phyloP scores from a whole-genome alignment of 2,329 filamentous ascomycete genomes.

The Fusarium kyushuense region DNA sequence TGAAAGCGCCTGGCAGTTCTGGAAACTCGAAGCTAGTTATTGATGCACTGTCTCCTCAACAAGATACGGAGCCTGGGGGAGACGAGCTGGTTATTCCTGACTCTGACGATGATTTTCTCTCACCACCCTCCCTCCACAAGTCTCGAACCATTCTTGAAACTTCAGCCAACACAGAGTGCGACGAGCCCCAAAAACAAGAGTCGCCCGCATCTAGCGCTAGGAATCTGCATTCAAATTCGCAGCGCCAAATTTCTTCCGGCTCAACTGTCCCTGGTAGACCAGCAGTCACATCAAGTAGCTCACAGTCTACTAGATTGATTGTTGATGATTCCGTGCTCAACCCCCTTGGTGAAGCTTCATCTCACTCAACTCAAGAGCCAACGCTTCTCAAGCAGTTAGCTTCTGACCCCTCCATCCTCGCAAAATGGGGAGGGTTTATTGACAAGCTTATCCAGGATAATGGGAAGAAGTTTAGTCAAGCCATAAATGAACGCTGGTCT shows the following conservation, averaged over 20 bases:
- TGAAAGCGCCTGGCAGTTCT: slow-evolving; percentile 22
- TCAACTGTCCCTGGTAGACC: slow-evolving; percentile 10
- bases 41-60: not conserved
- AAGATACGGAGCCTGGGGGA: not conserved
- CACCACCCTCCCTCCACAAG: slow-evolving; percentile 46
- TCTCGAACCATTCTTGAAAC: slow-evolving; percentile 27
- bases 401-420: slow-evolving; percentile 50
- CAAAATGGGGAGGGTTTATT: slow-evolving; percentile 54
- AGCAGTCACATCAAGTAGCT: slow-evolving; percentile 3
- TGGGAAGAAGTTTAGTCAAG: slow-evolving; percentile 60
- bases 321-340: slow-evolving; percentile 15
- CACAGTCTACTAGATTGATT: slow-evolving; percentile 22
- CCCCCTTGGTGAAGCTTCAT: not conserved
- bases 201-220: not conserved
- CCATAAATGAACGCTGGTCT: slow-evolving; percentile 61
- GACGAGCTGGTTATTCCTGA: slow-evolving; percentile 63
- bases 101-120: slow-evolving; percentile 68
- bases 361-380: slow-evolving; percentile 16
- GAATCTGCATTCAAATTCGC: slow-evolving; percentile 19
- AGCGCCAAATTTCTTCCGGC: slow-evolving; percentile 26
- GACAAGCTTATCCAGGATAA: slow-evolving; percentile 61
- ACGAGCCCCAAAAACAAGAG: not conserved
- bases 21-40: slow-evolving; percentile 1
- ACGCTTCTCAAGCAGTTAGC: slow-evolving; percentile 49
- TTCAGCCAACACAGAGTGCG: slow-evolving; percentile 4